Evolutionary conservation across 2,329 filamentous ascomycete genomes (phyloP).

Genomic region (Ophiostoma himal-ulmi): DNA sequence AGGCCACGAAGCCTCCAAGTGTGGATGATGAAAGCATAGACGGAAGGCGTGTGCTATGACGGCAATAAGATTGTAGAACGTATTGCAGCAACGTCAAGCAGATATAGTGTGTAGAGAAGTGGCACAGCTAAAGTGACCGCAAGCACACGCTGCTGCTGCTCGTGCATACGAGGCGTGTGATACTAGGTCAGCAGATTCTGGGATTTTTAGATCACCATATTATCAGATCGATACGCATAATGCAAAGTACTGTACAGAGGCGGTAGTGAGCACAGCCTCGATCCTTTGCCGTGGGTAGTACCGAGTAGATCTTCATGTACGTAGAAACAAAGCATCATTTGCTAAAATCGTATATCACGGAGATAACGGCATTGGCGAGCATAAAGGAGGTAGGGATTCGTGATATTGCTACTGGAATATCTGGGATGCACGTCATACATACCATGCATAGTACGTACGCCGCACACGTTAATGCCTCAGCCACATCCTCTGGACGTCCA

Average conservation of each 20-base stretch:
- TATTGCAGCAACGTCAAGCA: background rate
- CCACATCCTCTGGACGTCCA: conserved; percentile 42
- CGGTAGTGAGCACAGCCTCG: background rate
- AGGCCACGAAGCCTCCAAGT: background rate
- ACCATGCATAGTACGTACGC: background rate
- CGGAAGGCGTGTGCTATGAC: background rate
- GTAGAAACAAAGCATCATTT: background rate
- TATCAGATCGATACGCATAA: conserved; percentile 6
- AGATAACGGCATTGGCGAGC: background rate
- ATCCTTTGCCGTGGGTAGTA: background rate
- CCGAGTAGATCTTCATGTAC: background rate
- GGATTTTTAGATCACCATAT: background rate
- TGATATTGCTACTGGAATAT: background rate
- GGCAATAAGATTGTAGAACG: no score
- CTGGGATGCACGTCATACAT: no score
- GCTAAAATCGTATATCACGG: background rate
- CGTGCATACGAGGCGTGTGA: background rate
- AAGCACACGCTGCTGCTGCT: background rate
- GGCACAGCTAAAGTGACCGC: background rate
- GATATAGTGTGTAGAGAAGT: background rate
- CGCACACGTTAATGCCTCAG: conserved; percentile 36
- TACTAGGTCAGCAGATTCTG: background rate
- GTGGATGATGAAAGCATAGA: background rate
- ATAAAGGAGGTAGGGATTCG: background rate
- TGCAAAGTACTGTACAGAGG: background rate